Conservation (phyloP, 2,329 filamentous ascomycete genomes). For the Botrytis hyacinthi region DNA sequence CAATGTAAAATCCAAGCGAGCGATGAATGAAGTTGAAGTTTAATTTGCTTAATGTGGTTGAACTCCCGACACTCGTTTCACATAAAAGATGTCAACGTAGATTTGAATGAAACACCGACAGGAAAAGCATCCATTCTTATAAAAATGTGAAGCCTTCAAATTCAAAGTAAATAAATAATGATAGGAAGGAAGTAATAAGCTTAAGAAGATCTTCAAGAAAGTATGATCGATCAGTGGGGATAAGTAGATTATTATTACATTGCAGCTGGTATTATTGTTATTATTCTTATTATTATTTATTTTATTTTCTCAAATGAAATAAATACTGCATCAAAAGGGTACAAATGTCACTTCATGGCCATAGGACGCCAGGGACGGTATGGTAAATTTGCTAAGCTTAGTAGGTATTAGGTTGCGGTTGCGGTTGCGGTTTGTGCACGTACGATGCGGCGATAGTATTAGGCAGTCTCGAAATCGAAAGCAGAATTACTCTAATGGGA, state of each 20-base stretch:
- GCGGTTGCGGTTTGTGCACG: slow-evolving; percentile 5
- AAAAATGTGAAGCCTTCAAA: background rate
- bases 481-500: slow-evolving; percentile 4
- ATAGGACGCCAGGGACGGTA: background rate
- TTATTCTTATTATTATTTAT: background rate
- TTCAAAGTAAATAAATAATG: background rate
- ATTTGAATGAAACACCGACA: background rate
- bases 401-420: background rate
- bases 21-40: background rate
- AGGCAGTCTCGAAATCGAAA: slow-evolving; percentile 3
- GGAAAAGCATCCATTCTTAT: slow-evolving; percentile 19
- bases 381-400: background rate
- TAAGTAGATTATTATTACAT: background rate
- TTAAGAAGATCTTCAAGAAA: background rate
- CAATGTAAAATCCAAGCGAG: background rate
- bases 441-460: slow-evolving; percentile 8
- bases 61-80: slow-evolving; percentile 1
- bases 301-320: background rate
- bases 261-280: background rate
- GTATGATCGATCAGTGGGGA: background rate
- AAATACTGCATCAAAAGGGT: background rate
- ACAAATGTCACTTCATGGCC: background rate
- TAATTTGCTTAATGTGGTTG: background rate
- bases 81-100: background rate
- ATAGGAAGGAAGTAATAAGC: background rate